Evolutionary conservation across 371 early-diverging fungal genomes (phyloP), one percentile per base, ranked within the genome.

Genomic region (Apophysomyces elegans): DNA sequence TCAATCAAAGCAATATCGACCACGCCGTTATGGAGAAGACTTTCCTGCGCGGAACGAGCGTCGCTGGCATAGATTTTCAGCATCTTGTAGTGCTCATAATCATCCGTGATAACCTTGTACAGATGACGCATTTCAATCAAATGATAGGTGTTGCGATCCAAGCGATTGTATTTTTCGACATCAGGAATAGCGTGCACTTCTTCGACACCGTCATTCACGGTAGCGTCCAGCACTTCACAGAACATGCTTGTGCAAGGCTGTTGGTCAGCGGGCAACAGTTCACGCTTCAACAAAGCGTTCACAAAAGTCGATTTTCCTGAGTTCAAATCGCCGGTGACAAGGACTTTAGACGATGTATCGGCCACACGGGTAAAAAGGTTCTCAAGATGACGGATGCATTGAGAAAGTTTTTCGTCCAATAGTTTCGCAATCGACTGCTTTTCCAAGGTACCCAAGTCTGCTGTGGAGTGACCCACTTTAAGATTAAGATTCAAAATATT

Each of bases 311-410:
- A 90, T 81, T 99, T 99, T 54, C 99, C 99, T 12, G 96, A 93
- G 68, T 99, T 99, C 64, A 99, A 77, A 73, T 99, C 99, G 59
- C 99, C 99, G 2, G 98, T 97, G 44, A 99, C 96, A 35, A 99
- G 80, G 4, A 99, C 94, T 77, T 93, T 92, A 63, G 94, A 95
- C 21, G 92, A 91, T 37, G 89, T 93, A 81, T 99, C 99, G 13
- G 86, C 81, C 11, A 98, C 91, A 36, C 99, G 90, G 26, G 81
- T 80, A 39, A 87, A 72, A 14, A 99, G 87, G 58, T 88, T 90
- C 62, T 92, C 90, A 26, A 97, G 81, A 72, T 98, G 95, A 37
- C 84, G 83, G 50, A 83, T 70, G 67, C 87, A 86, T 69, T 89
- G 86, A 45, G 75, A 66, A 32, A 93, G 75, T 21, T 86, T 82